Base-by-base conservation (phyloP, 345 rosid species). In the Toxicodendron radicans region DNA sequence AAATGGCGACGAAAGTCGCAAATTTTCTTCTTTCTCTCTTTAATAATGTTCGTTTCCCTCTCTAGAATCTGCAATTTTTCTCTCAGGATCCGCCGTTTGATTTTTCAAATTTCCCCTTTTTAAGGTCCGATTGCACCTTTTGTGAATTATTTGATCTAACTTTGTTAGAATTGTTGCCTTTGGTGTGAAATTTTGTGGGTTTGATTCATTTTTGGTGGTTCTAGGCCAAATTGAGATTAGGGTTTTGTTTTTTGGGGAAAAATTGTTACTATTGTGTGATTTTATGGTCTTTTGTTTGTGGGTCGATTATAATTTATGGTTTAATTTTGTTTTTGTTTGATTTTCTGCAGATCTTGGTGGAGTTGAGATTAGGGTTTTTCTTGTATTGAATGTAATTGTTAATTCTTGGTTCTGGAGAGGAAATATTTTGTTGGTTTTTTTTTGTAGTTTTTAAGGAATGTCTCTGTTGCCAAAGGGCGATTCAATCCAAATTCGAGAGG, bases 401-500 rank as follows among this genome's bases (percentile, higher is more conserved):
- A 65, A 58, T 58, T 38, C 18, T 70, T 46, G 49, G 13, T 56
- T 46, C 48, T 30, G 46, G 73, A 59, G 27, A 52, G 72, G 73
- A 27, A 48, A 20, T 71, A 69, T 30, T 17, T 62, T 23, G 24
- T 20, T 60, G 45, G 24, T 23, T 33, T 68, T 23, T 33, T 68
- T 65, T 51, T 45, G 24, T 58, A 4, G 48, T 43, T 4, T 43
- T 3, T 35, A 24, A 84, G 84, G 64, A 46, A 94, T 94, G 98
- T 85, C 97, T 71, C 75, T 88, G 82, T 73, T 88, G 83, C 86
- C 79, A 12, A 89, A 85, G 83, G 84, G 86, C 41, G 96, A 89
- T 81, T 89, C 94, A 43, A 86, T 94, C 51, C 88, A 82, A 64
- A 94, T 94, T 69, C 93, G 97, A 16, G 93, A 94, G 82, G 98